Conservation (phyloP, 2,329 filamentous ascomycete genomes). For the Penicillium sp. region DNA sequence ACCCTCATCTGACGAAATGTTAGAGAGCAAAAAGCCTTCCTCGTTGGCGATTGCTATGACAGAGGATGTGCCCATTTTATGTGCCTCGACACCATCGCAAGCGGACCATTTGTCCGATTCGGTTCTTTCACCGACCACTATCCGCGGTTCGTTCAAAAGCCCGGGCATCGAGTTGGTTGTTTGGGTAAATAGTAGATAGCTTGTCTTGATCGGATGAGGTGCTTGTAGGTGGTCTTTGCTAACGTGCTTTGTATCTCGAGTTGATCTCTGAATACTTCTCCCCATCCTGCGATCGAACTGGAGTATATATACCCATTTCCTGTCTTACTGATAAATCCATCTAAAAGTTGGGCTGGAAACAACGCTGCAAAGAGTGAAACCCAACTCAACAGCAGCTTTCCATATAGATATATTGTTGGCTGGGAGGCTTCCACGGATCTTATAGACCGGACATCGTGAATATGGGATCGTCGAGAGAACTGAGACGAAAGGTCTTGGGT, state of each 20-base stretch:
- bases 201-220: neutral
- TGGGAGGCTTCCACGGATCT: neutral
- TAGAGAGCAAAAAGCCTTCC: neutral
- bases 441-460: neutral
- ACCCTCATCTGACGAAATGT: neutral
- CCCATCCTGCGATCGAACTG: neutral
- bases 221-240: neutral
- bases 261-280: neutral
- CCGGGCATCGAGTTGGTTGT: neutral
- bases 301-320: neutral
- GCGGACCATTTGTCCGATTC: no score
- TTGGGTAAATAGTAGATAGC: neutral
- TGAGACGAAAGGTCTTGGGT: neutral
- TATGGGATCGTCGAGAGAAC: neutral
- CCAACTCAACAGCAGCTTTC: neutral
- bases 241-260: neutral
- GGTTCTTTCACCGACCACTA: neutral
- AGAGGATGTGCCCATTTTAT: neutral
- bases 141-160: neutral
- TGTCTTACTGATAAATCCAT: neutral
- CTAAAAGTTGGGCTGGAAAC: constrained; percentile 2
- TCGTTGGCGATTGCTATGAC: neutral
- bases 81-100: neutral
- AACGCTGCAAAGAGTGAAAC: neutral
- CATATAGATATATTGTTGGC: constrained; percentile 3